Evolutionary conservation across 768 basidiomycete species (phyloP).

Genomic region (Lactarius sanguifluus): DNA sequence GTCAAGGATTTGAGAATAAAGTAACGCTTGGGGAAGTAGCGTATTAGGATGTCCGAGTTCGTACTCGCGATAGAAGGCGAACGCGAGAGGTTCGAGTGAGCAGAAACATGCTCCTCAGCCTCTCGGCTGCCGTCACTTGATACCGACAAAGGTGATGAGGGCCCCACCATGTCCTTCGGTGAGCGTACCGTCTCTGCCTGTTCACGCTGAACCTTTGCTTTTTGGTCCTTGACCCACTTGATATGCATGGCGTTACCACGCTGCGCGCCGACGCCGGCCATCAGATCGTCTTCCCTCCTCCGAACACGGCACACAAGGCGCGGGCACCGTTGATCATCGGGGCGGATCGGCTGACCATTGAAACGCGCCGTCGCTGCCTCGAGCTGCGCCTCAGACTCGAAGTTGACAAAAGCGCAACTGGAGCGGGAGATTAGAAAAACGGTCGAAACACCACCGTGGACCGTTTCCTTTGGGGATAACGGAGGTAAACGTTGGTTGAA

Average conservation of each 20-base stretch:
- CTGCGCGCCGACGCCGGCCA: conserved; percentile 90
- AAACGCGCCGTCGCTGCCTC: conserved; percentile 67
- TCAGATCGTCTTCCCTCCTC: conserved; percentile 78
- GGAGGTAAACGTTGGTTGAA: conserved; percentile 50
- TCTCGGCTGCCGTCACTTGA: conserved; percentile 41
- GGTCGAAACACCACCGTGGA: conserved; percentile 63
- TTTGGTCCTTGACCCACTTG: conserved; percentile 72
- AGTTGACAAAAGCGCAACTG: conserved; percentile 93
- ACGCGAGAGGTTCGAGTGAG: conserved; percentile 58
- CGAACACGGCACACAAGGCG: conserved; percentile 82
- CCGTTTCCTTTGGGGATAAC: conserved; percentile 12
- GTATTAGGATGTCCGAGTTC: conserved; percentile 72
- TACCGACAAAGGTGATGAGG: conserved; percentile 37
- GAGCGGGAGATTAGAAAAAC: conserved; percentile 95
- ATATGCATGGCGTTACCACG: conserved; percentile 82
- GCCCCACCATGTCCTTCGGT: conserved; percentile 25
- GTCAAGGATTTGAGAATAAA: conserved; percentile 91
- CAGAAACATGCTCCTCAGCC: conserved; percentile 25
- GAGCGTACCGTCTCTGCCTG: conserved; percentile 22
- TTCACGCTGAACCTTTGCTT: conserved; percentile 37
- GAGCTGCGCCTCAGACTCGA: conserved; percentile 60
- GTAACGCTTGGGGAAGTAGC: conserved; percentile 82
- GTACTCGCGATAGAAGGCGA: conserved; percentile 78
- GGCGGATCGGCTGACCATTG: conserved; percentile 69
- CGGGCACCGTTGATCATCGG: conserved; percentile 69